phyloP scores from a whole-genome alignment of 305 asterid species.

The Fraxinus platypoda region DNA sequence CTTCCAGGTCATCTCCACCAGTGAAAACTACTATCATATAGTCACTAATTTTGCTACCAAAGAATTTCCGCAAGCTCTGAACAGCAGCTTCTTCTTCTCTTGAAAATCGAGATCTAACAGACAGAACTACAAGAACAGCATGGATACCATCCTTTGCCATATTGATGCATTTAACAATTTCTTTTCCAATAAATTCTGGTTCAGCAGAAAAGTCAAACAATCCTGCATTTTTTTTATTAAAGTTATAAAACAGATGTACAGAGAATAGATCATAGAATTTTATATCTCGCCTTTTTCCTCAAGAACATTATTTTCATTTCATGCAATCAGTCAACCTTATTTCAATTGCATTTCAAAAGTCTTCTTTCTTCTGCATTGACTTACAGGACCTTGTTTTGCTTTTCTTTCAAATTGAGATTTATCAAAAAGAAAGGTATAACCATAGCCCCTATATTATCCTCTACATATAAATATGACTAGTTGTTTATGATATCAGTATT shows the following conservation, averaged over 20 bases:
- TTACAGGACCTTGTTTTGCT: background rate
- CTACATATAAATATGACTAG: background rate
- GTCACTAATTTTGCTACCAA: constrained; percentile 55
- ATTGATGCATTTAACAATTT: constrained; percentile 60
- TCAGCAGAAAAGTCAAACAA: constrained; percentile 53
- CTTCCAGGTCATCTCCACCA: constrained; percentile 63
- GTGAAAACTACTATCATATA: constrained; percentile 67
- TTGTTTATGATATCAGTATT: background rate
- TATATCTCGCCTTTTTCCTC: background rate
- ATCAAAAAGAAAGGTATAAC: background rate
- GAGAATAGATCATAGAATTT: background rate
- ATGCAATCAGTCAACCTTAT: background rate
- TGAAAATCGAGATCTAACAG: constrained; percentile 55
- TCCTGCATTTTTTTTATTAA: constrained; percentile 38
- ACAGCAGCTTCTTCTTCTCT: constrained; percentile 64
- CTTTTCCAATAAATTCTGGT: constrained; percentile 47
- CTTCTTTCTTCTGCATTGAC: constrained; percentile 1
- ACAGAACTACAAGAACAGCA: constrained; percentile 64
- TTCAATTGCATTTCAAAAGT: background rate
- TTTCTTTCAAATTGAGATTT: background rate
- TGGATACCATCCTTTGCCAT: constrained; percentile 90
- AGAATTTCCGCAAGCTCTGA: constrained; percentile 48
- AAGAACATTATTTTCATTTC: background rate
- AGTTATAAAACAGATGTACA: background rate
- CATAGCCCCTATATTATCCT: background rate